Base-by-base conservation (phyloP, 2,329 filamentous ascomycete species). In the Coniosporium tulheliwenetii region DNA sequence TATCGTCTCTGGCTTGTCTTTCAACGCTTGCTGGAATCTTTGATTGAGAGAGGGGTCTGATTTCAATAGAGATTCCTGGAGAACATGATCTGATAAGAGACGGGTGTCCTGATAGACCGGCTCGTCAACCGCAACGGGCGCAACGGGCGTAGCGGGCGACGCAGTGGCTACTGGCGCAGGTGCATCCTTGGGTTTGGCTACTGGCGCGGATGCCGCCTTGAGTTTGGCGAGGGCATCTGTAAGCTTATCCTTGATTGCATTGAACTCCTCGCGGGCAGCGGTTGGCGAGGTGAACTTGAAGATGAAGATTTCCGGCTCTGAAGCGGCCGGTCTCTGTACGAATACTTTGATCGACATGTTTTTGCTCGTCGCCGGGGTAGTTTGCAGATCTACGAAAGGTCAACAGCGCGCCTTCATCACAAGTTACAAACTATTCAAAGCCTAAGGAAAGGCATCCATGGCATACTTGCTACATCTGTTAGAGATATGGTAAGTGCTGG, bases 301-400 rank as follows among this genome's bases (percentile, higher is more conserved):
- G 38, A 89, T 75, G 56, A 93, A 85, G 41, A 78, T 75, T 37
- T 79, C 72, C 13, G 83, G 66, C 39, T 80, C 75, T 26, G 67
- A 59, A 19, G 67, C 66, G 37, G 66, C 65, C 30, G 75, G 62
- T 35, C 74, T 62, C 56, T 86, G 81, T 46, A 81, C 81, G 50
- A 95, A 84, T 41, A 98, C 80, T 60, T 91, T 94, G 44, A 96
- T 73, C 71, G 94, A 94, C 40, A 93, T 86, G 68, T 94, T 95
- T 13, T 85, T 69, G 31, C 77, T 79, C n/a, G 71, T 79, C 44
- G 85, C 85, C 10, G 91, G 87, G 1, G 91, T 96, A 59, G 96
- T 89, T 60, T 98, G 89, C 38, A 98, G 75, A 63, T 96, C 85
- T 91, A 50, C 30, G 39, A 52, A 48, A 47, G 15, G 19, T 34